Evolutionary conservation across 176 grass and related monocot genomes (phyloP).

Genomic region (Luzula sylvatica): DNA sequence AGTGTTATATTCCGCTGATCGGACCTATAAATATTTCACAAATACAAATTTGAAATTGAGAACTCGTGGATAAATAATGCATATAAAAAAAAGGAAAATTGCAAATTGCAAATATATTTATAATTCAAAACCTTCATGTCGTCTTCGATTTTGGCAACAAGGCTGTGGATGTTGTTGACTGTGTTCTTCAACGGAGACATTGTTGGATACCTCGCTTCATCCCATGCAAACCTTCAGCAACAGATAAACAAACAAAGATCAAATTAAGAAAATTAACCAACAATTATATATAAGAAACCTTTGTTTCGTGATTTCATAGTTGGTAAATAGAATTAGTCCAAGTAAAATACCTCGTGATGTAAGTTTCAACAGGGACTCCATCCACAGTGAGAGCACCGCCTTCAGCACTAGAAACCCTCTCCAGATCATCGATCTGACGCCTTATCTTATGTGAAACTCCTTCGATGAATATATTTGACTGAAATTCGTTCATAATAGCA

Average conservation of each 20-base stretch:
- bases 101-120: background rate
- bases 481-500: background rate
- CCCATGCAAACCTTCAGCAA: constrained; percentile 76
- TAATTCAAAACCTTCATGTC: constrained; percentile 95
- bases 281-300: background rate
- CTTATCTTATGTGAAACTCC: constrained; percentile 93
- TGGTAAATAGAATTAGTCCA: background rate
- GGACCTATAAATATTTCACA: constrained; percentile 40
- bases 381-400: constrained; percentile 65
- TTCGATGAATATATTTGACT: constrained; percentile 91
- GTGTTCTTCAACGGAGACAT: constrained; percentile 82
- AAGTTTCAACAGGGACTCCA: constrained; percentile 85
- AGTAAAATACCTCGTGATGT: constrained; percentile 58
- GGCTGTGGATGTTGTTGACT: constrained; percentile 57
- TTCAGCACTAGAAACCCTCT: constrained; percentile 49
- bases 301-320: background rate
- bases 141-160: constrained; percentile 92
- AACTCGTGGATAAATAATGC: background rate
- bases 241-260: background rate
- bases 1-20: constrained; percentile 78
- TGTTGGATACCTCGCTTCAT: constrained; percentile 81
- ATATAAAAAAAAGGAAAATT: background rate
- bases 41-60: background rate
- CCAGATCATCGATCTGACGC: constrained; percentile 88
- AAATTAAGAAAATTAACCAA: background rate